Base-by-base conservation (phyloP, 2,329 filamentous ascomycete species). In the Tolypocladium album region DNA sequence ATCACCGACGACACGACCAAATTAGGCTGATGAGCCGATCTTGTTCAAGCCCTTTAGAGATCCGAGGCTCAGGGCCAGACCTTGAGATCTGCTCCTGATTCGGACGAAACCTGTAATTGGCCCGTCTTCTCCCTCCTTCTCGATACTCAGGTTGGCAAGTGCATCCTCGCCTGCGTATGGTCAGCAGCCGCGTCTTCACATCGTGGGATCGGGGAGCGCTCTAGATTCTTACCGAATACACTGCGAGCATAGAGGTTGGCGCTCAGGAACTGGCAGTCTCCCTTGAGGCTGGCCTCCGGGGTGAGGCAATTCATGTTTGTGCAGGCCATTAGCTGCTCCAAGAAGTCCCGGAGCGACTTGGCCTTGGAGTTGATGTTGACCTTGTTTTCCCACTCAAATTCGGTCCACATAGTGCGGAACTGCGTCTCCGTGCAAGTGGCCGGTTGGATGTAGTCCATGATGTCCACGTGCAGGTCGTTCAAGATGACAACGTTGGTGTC, bases 321-420 rank as follows among this genome's bases (percentile, higher is more conserved):
- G 73, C 89, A 93, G 63, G 92, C 91, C 94, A 97, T 97, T 62
- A 99, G 80, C 72, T 96, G 88, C 67, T 90, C 88, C 64, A 99
- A 78, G 84, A 99, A 99, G 24, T 95, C 91, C 57, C 93, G 86
- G 62, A 99, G 81, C 36, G 85, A 88, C 79, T 93, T 96, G 66
- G 90, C 91, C 81, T 97, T 97, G 64, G 90, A 95, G 77, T 97
- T 97, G 78, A 99, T 97, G 78, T 99, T 99, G 75, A 99, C 93
- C 84, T 99, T 99, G 79, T 99, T 99, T 81, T 99, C 94, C 94
- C 94, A 99, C 74, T 99, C 94, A 67, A 99, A 99, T 72, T 99
- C 94, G 43, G 94, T 99, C 94, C 94, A 99, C 94, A 99, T 99
- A n/a, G 91, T 96, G 62, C 94, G 86, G 87, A 99, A 99, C 70